Base-by-base conservation (phyloP, 306 rosid species). In the Lablab purpureus region DNA sequence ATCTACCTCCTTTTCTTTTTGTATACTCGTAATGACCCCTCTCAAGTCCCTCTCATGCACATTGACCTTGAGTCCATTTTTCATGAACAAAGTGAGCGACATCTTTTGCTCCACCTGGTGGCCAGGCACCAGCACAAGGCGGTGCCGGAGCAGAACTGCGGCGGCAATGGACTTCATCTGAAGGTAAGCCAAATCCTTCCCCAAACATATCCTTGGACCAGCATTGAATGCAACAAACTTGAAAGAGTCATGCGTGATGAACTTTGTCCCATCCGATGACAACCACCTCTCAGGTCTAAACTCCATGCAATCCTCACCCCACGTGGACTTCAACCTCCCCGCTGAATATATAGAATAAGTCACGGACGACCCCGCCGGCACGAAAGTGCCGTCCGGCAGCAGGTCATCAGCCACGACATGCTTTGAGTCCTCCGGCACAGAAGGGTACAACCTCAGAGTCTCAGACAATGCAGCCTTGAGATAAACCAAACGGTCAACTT, bases 141-240 rank as follows among this genome's bases (percentile, higher is more conserved):
- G 87, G 87, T 92, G 97, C n/a, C 90, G 89, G 71, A 92, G 91
- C 41, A 95, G 79, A 64, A 95, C 88, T 1, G 98, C 94, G 0
- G 99, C 90, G 0, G 94, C 94, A 0, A 95, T 81, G 0, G 98
- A 92, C 81, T 92, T 95, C 99, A 95, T 95, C 75, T 95, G 99
- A 19, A 95, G 63, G 50, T 92, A 91, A 0, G 99, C 98, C 68
- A 95, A 77, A 77, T 95, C 99, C 80, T 89, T 95, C 55, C 99
- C 99, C 13, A 95, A 81, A 23, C 99, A 95, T 28, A 90, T 91
- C 68, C 99, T 92, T 3, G 99, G 99, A 49, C 99, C 99, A n/a
- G 98, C 97, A 65, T 91, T 95, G 80, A 95, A 95, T 0, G 99
- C 91, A 37, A 93, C 91, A 84, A 86, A 95, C 83, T 87, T 95